Evolutionary conservation across 345 rosid species (phyloP), one percentile per base, ranked within the genome.

Genomic region (Acer saccharum): DNA sequence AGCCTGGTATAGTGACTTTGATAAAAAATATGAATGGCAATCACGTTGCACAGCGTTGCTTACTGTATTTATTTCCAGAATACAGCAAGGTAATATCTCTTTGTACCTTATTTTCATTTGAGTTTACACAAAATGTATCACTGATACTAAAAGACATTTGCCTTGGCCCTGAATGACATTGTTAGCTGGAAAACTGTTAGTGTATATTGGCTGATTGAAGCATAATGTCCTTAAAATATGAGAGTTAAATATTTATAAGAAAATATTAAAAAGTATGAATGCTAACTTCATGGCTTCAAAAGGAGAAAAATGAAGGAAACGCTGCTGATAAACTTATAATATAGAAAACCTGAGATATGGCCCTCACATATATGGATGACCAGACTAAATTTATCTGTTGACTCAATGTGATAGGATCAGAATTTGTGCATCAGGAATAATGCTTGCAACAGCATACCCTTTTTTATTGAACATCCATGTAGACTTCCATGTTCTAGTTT

Each of bases 11-110:
- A 69, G 91, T 90, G 84, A 81, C 90, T 69, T 74, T 94, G 86
- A 88, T 90, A 32, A 94, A 92, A 81, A 84, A 94, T 81, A 86
- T 84, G 77, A 90, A 94, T 1, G 98, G 98, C 79, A 89, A 90
- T 77, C 95, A 94, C 32, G 95, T 93, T 79, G 93, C 90, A 46
- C 96, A 89, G 79, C 91, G 88, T 44, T 93, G 98, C 83, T 88
- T 93, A 78, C 87, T 83, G 80, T 75, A 79, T 82, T 71, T 93
- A 71, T 71, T 82, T 83, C 96, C 92, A 72, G 85, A 90, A 64
- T 83, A 84, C 64, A 83, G 81, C 63, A 85, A 86, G 90, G 93
- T 88, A 86, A 79, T 65, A 63, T 13, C 48, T 72, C 16, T 2
- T 13, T 65, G 13, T 54, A 57, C 23, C 52, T 21, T 68, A 41